Base-by-base conservation (phyloP, 2,329 filamentous ascomycete genomes). In the Pseudocercospora eumusae region DNA sequence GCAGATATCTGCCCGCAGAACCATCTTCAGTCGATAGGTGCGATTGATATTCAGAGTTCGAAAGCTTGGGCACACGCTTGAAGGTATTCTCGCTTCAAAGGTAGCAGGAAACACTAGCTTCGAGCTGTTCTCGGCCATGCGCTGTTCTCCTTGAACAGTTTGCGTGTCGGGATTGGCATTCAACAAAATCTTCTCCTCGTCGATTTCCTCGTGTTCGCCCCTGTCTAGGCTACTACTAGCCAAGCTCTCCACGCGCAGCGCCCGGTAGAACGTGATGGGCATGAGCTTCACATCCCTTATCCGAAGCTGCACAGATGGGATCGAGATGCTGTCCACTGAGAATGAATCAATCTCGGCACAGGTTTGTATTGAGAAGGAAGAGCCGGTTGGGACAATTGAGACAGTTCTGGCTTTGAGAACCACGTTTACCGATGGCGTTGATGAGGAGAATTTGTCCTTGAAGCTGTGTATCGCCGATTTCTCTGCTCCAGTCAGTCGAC, bases 381-480 rank as follows among this genome's bases (percentile, higher is more conserved):
- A 11, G 21, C 36, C 42, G 9, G 25, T 47, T 31, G 42, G 27
- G 13, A 57, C 13, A 27, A 49, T 20, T 2, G 56, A 47, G 8
- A 23, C 23, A 23, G 42, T 49, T 15, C 23, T 44, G 21, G 56
- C 56, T 20, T 57, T 49, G 10, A 57, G 25, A 2, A 31, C 15
- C 40, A 57, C 42, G 23, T 49, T 57, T 13, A 57, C 56, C 8
- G 56, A 57, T n/a, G 56, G 56, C 6, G 56, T 57, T 28, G 21
- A 27, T 21, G 56, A 49, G n/a, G 56, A 57, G 56, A 57, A 57
- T 45, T 57, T 57, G 56, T 47, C 56, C n/a, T 36, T 57, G 56
- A 49, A 47, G 42, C 54, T 57, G 36, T 36, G 21, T 36, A 57
- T 57, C 6, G 40, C 15, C 6, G 54, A 57, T 15, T 57, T 57